Evolutionary conservation across 805 yeast species (phyloP), one percentile per base, ranked within the genome.

Genomic region (Yamadazyma kitorensis): DNA sequence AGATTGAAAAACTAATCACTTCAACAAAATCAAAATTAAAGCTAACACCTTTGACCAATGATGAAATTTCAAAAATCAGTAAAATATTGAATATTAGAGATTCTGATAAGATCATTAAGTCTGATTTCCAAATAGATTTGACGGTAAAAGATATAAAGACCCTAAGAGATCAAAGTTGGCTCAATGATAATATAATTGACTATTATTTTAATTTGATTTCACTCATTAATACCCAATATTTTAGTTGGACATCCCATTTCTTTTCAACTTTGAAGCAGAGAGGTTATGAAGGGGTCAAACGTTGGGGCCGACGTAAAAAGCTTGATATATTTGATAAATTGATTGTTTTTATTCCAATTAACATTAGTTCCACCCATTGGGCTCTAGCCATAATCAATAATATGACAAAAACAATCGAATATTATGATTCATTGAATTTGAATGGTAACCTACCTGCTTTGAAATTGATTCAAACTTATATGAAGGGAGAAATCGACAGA

Each of bases 181-280:
- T 93, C 19, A 93, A 93, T 54, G 98, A 93, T 57, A 85, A 81
- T 27, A 72, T 93, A 4, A 89, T 93, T 39, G 98, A 93, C 52
- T 82, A 80, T 47, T 91, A 82, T 54, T 65, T 89, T 49, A 66
- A 68, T 27, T 47, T 82, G 45, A 60, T 81, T 5, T 64, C 76
- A 3, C 68, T 69, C 4, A 52, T 74, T 16, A 34, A 49, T 4
- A 15, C 20, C 4, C 54, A 60, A 17, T 64, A 76, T 1, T 86
- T 78, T 49, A 79, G 82, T 2, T 93, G 91, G 67, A 84, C 93
- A 4, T 87, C 98, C 0, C 95, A 85, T 60, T 93, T 93, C 53
- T 89, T 75, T 57, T 71, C 95, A 0, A 81, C 82, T 2, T 63
- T 93, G 27, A 71, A 78, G 25, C 54, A 63, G 1, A 78, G 76